Evolutionary conservation across 2,329 filamentous ascomycete genomes (phyloP).

Genomic region (Colletotrichum tabaci): DNA sequence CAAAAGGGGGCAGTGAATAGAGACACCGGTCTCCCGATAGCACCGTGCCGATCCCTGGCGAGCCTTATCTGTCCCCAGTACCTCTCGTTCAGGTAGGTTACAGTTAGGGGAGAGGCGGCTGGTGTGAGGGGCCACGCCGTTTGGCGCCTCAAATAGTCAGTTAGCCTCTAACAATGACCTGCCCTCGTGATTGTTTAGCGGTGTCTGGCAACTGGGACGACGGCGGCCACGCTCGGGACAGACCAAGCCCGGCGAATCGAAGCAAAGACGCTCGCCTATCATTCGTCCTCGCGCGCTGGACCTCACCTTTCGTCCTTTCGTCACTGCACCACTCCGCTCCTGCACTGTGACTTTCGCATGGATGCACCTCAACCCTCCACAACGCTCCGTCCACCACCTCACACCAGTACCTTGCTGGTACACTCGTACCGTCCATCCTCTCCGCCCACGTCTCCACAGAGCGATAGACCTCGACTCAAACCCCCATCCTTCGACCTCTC

Average conservation of each 20-base stretch:
- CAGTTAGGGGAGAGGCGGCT: constrained; percentile 16
- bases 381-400: constrained; percentile 22
- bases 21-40: constrained; percentile 12
- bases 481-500: constrained; percentile 34
- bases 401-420: constrained; percentile 21
- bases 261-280: constrained; percentile 30
- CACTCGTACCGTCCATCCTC: constrained; percentile 8
- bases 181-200: constrained; percentile 42
- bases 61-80: constrained; percentile 24
- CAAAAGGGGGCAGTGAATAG: constrained; percentile 13
- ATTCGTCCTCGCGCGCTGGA: constrained; percentile 35
- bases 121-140: constrained; percentile 29
- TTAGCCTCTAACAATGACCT: constrained; percentile 40
- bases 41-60: constrained; percentile 30
- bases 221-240: constrained; percentile 36
- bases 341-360: constrained; percentile 24
- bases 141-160: constrained; percentile 36
- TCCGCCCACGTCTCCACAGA: constrained; percentile 31
- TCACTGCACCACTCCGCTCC: constrained; percentile 18
- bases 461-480: constrained; percentile 37
- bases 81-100: too few species aligned
- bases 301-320: constrained; percentile 13
- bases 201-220: constrained; percentile 26
- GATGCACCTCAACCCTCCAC: constrained; percentile 28
- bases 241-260: constrained; percentile 25